phyloP scores from a whole-genome alignment of 2,329 filamentous ascomycete genomes.

The Chaetomiaceae sp. region DNA sequence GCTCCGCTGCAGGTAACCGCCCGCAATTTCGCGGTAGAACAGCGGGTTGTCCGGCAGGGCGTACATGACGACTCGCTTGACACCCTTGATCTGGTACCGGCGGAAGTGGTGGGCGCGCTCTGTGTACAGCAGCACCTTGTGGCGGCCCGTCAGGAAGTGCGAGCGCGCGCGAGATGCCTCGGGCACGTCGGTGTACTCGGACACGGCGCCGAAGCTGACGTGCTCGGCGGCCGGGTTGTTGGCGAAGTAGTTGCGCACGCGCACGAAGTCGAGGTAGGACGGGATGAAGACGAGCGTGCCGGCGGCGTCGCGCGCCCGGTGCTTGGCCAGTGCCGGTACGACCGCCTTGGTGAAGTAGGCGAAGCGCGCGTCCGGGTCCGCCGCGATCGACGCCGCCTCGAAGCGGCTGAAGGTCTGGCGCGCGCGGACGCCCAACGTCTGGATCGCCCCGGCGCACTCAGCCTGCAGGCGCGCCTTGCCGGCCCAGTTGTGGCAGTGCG shows the following conservation, averaged over 20 bases:
- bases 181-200: constrained; percentile 75
- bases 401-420: constrained; percentile 90
- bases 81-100: constrained; percentile 75
- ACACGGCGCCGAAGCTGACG: constrained; percentile 72
- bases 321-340: constrained; percentile 66
- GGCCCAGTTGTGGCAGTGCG: constrained; percentile 70
- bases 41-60: constrained; percentile 80
- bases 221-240: constrained; percentile 52
- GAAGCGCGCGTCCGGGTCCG: constrained; percentile 83
- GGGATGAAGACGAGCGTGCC: constrained; percentile 87
- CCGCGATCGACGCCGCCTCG: constrained; percentile 60
- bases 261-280: constrained; percentile 90
- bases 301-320: constrained; percentile 49
- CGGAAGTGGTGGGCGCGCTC: constrained; percentile 96
- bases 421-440: constrained; percentile 63
- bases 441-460: constrained; percentile 64
- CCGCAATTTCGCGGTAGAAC: constrained; percentile 73
- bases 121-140: constrained; percentile 81
- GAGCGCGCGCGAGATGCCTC: constrained; percentile 80
- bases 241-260: constrained; percentile 86
- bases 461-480: constrained; percentile 71
- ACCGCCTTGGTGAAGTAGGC: constrained; percentile 82
- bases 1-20: constrained; percentile 57
- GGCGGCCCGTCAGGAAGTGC: constrained; percentile 77
- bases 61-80: constrained; percentile 82